Evolutionary conservation across 306 rosid species (phyloP).

Genomic region (Rosa lucieae): DNA sequence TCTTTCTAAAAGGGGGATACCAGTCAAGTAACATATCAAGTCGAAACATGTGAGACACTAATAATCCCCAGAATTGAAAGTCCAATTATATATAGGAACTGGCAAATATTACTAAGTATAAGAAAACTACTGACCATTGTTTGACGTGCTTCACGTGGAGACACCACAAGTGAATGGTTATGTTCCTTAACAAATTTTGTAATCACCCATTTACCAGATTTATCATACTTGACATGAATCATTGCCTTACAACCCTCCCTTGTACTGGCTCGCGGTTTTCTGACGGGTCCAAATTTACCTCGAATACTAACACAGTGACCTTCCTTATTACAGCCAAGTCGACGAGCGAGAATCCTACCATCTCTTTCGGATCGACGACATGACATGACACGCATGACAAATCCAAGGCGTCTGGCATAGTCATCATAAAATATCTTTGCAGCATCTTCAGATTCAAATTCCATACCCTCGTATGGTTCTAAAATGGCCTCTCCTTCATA

Average conservation of each 20-base stretch:
- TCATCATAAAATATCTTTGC: constrained; percentile 94
- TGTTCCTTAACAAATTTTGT: constrained; percentile 92
- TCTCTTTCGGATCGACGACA: constrained; percentile 96
- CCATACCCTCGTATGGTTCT: constrained; percentile 89
- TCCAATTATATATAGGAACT: background rate
- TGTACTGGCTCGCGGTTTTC: constrained; percentile 84
- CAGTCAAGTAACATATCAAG: background rate
- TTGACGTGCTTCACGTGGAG: constrained; percentile 96
- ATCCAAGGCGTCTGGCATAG: constrained; percentile 76
- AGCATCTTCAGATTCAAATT: constrained; percentile 92
- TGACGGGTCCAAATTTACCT: constrained; percentile 71
- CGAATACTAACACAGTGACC: constrained; percentile 79
- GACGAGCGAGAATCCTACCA: constrained; percentile 93
- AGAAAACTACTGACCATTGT: constrained; percentile 63
- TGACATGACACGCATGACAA: constrained; percentile 98
- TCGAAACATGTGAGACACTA: background rate
- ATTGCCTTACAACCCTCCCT: constrained; percentile 98
- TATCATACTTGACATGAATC: constrained; percentile 87
- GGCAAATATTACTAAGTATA: background rate
- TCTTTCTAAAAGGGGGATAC: background rate
- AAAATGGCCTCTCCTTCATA: constrained; percentile 47
- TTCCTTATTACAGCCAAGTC: constrained; percentile 94
- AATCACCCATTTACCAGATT: constrained; percentile 88
- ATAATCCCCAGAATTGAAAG: background rate
- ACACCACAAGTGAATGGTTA: constrained; percentile 81